These are phyloP conservation scores for Blastobotrys attinorum DNA, from an alignment of 805 yeast genomes.

Conservation along the genomic window DNA sequence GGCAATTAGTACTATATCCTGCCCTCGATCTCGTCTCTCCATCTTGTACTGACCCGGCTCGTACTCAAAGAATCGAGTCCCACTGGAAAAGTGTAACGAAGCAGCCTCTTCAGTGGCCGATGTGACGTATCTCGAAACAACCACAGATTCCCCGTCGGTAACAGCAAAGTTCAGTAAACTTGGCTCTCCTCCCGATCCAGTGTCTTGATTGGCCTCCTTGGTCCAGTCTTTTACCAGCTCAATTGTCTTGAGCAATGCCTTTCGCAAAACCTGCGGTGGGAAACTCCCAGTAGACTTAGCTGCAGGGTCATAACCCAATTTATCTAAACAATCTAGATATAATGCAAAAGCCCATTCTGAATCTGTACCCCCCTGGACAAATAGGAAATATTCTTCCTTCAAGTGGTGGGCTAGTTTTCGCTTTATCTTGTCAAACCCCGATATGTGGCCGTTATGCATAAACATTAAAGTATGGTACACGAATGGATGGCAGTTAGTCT, in stretches of 20 bases:
- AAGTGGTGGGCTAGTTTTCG: conserved; percentile 63
- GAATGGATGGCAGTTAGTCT: conserved; percentile 97
- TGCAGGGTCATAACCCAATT: conserved; percentile 68
- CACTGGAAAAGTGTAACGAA: conserved; percentile 87
- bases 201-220: conserved; percentile 41
- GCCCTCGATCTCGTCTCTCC: conserved; percentile 90
- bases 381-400: conserved; percentile 69
- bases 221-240: conserved; percentile 76
- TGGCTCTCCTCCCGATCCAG: conserved; percentile 46
- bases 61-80: conserved; percentile 82
- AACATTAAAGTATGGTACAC: conserved; percentile 80
- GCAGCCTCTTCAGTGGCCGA: conserved; percentile 94
- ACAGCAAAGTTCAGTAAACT: conserved; percentile 88
- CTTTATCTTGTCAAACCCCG: conserved; percentile 67
- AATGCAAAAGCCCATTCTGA: conserved; percentile 93
- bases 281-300: conserved; percentile 44
- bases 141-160: conserved; percentile 83
- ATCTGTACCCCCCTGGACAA: conserved; percentile 90
- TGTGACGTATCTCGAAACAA: conserved; percentile 81
- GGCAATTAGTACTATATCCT: conserved; percentile 93
- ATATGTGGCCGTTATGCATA: conserved; percentile 89
- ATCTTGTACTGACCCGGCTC: conserved; percentile 87
- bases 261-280: conserved; percentile 41
- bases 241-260: conserved; percentile 67
- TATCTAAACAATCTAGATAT: conserved; percentile 65